Base-by-base conservation (phyloP, 345 rosid species). In the Moricandia moricandioides region DNA sequence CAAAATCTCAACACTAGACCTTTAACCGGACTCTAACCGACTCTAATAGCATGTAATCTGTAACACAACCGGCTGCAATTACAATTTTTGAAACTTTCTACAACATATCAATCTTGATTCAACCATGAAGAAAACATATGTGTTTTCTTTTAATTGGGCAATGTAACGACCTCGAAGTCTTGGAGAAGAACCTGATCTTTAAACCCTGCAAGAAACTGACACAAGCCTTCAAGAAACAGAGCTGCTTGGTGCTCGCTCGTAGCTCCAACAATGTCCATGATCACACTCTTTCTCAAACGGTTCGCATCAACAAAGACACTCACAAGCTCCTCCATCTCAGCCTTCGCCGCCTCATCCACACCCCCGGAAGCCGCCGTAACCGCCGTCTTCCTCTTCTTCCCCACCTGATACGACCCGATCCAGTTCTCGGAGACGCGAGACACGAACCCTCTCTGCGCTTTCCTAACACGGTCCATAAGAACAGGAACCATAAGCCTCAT, bases 171-270 rank as follows among this genome's bases (percentile, higher is more conserved):
- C 27, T 84, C 76, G n/a, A 86, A 81, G 56, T 84, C 85, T 37
- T 73, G 80, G 27, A 88, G 78, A 81, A 88, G 72, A 35, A 54
- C 47, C 11, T 72, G 78, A 45, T 88, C 92, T 76, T 85, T 79
- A 31, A 93, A 87, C 79, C 98, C 97, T 76, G 81, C 83, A 72
- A 93, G 91, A 81, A 89, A 91, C 76, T 86, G 89, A 67, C 90
- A 88, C 45, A 93, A 78, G 29, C 84, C 92, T 80, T 93, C 87
- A 70, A 93, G 96, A 88, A 88, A 93, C 83, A 91, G 65, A 75
- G 96, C 96, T 0, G 90, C 92, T 49, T 89, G 93, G 68, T 86
- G 89, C 43, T 82, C 77, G 29, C 70, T 83, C 37, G 83, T 75
- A 4, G 88, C 86, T 29, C 85, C 86, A 64, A 87, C 85, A 60